These are phyloP conservation scores for Chrysoporthe cubensis DNA, from an alignment of 2,329 filamentous ascomycete species.

Conservation along the genomic window DNA sequence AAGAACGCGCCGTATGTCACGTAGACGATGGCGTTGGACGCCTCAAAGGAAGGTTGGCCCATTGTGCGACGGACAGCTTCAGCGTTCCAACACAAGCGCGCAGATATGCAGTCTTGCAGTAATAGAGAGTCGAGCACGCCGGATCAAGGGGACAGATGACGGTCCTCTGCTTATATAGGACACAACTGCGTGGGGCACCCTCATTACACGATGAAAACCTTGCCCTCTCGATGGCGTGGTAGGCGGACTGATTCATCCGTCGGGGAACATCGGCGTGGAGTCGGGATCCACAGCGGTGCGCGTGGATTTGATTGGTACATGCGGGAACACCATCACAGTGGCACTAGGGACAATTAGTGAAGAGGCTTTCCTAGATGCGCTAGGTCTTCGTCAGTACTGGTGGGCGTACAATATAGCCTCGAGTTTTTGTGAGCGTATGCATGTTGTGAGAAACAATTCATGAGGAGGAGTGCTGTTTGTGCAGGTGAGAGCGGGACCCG, in stretches of 20 bases:
- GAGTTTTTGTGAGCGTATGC: neutral
- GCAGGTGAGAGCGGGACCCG: neutral
- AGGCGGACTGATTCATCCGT: constrained; percentile 8
- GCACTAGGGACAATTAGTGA: neutral
- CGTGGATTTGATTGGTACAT: constrained; percentile 10
- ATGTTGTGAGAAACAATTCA: neutral
- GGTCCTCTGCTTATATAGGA: constrained; percentile 5
- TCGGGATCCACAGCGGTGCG: constrained; percentile 1
- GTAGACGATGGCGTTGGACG: constrained; percentile 84
- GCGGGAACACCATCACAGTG: neutral
- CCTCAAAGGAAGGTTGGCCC: constrained; percentile 74
- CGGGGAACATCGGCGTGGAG: constrained; percentile 15
- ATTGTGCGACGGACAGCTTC: constrained; percentile 48
- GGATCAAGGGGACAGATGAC: neutral
- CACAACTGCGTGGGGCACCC: neutral
- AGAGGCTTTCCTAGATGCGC: neutral
- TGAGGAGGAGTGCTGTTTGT: neutral
- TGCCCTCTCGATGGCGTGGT: constrained; percentile 21
- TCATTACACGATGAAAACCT: constrained; percentile 21
- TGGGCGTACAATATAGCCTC: neutral
- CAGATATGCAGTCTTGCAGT: neutral
- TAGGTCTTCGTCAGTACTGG: neutral
- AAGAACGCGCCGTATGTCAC: constrained; percentile 77
- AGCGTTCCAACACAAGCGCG: neutral
- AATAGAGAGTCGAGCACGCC: neutral